Conservation (phyloP, 2,329 filamentous ascomycete genomes). For the Cercospora berteroae region DNA sequence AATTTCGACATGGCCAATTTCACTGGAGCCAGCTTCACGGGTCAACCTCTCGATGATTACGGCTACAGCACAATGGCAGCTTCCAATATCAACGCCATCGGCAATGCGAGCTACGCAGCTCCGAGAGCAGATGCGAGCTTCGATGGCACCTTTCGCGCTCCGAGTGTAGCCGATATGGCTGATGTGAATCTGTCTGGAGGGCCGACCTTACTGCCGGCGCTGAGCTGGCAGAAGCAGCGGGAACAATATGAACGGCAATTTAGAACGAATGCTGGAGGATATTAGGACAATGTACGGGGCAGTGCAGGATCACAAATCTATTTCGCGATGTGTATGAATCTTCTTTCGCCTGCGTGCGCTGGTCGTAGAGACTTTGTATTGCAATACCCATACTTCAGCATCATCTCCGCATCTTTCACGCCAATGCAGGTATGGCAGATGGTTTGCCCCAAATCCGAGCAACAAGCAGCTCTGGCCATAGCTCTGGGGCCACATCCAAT, state of each 20-base stretch:
- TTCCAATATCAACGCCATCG: slow-evolving; percentile 16
- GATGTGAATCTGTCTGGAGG: slow-evolving; percentile 8
- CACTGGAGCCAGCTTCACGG: slow-evolving; percentile 24
- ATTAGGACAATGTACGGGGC: not conserved
- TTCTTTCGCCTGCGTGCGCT: not conserved
- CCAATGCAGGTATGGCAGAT: no score
- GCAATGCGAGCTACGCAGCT: not conserved
- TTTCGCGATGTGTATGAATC: not conserved
- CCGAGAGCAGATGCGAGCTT: not conserved
- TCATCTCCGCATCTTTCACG: no score
- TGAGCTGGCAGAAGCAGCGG: slow-evolving; percentile 1
- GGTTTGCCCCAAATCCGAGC: no score
- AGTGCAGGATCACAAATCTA: not conserved
- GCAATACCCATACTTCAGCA: not conserved
- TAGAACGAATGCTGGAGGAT: not conserved
- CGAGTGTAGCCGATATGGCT: slow-evolving; percentile 4
- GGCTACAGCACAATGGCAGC: slow-evolving; percentile 17
- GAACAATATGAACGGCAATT: not conserved
- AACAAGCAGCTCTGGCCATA: not conserved
- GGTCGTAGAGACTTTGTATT: not conserved
- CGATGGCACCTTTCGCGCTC: not conserved
- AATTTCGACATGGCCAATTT: slow-evolving; percentile 38
- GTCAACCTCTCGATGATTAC: slow-evolving; percentile 3
- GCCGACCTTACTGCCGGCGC: slow-evolving; percentile 4
- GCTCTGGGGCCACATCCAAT: not conserved